Base-by-base conservation (phyloP, 805 yeast species). In the Hyphopichia homilentoma region DNA sequence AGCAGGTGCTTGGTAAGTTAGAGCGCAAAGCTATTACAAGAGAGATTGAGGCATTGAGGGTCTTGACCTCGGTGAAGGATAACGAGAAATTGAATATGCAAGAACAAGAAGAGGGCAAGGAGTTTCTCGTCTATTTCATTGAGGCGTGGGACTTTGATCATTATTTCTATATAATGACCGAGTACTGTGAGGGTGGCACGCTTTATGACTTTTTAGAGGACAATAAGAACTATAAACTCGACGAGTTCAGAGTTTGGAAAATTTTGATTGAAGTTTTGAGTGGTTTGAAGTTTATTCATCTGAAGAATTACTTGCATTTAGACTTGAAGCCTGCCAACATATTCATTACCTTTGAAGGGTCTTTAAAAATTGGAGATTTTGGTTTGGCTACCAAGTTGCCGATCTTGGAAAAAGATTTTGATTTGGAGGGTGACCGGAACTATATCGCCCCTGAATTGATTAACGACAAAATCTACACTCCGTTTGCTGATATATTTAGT, bases 211-310 rank as follows among this genome's bases (percentile, higher is more conserved):
- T 90, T 50, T 58, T 93, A 33, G 71, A 79, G 20, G 94, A 84
- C 43, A 81, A 79, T 53, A 78, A 81, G 30, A 71, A 80, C 25
- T 75, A 85, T 19, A 80, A 81, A 46, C 68, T 93, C 32, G 98
- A 93, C 53, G 98, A 93, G 56, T 93, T 96, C 83, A 74, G 98
- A 46, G 89, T 90, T 25, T 93, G 98, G 98, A 93, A 93, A 61
- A 90, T 93, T 27, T 66, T 93, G 44, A 81, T 83, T 32, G 98
- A 90, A 54, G 68, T 89, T 12, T 60, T 86, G 25, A 70, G 77
- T 48, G 98, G 97, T 0, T 63, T 93, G 38, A 70, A 77, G 43
- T 88, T 78, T 53, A 80, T 93, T 29, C 98, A 93, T 54, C 72
- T 69, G 48, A 69, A 77, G 27, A 73, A 74, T 39, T 81, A 85